These are phyloP conservation scores for Lactarius deliciosus DNA, from an alignment of 768 basidiomycete species.

Conservation along the genomic window DNA sequence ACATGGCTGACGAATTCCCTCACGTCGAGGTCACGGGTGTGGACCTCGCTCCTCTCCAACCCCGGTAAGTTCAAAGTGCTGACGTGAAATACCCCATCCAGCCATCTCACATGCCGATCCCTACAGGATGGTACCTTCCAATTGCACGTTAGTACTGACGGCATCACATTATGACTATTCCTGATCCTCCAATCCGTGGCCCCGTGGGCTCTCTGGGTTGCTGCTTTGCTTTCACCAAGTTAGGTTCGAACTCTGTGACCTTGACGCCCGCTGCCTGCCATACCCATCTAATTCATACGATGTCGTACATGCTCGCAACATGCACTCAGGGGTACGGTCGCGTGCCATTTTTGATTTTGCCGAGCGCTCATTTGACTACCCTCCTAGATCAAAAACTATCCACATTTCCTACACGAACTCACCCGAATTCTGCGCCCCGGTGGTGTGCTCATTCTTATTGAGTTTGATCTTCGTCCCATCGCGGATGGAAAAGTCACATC, in stretches of 20 bases:
- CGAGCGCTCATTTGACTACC: constrained; percentile 6
- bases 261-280: constrained; percentile 59
- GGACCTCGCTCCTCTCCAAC: constrained; percentile 72
- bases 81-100: neutral
- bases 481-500: constrained; percentile 46
- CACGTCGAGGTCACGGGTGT: constrained; percentile 63
- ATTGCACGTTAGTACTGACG: constrained; percentile 62
- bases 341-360: constrained; percentile 24
- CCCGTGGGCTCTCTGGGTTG: neutral
- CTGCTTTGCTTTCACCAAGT: neutral
- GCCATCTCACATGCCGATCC: constrained; percentile 14
- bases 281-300: constrained; percentile 65
- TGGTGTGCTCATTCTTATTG: constrained; percentile 66
- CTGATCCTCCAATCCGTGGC: constrained; percentile 1
- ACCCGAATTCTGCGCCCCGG: constrained; percentile 68
- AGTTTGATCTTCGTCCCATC: constrained; percentile 55
- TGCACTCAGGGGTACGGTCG: constrained; percentile 61
- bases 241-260: constrained; percentile 72
- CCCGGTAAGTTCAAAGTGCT: constrained; percentile 46
- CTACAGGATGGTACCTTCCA: constrained; percentile 59
- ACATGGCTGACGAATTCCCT: constrained; percentile 73
- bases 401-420: constrained; percentile 58
- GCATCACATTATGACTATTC: constrained; percentile 8
- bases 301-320: constrained; percentile 66
- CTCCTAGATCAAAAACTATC: constrained; percentile 59